Base-by-base conservation (phyloP, 139 green algal genomes). In the Eudorina sp. region DNA sequence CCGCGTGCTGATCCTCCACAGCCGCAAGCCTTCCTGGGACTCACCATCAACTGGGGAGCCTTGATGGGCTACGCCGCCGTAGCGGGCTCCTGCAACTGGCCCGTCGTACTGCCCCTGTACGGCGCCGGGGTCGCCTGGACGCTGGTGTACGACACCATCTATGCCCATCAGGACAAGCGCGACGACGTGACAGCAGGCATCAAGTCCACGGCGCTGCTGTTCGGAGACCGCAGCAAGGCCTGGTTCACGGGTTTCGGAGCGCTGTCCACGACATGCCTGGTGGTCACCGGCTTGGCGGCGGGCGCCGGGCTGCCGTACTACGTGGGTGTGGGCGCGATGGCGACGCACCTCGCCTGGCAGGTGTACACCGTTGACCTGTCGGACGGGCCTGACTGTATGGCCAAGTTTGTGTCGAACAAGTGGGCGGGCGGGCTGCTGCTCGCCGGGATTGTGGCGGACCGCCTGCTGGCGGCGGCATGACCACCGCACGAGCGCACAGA, bases 61-160 rank as follows among this genome's bases (percentile, higher is more conserved):
- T 91, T 99, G 3, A 89, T 99, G 85, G 98, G 98, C 21, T 99
- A 94, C 89, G 91, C 96, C 5, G 98, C 98, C 27, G 96, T 96
- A 13, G 78, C 86, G 3, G 97, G 97, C 51, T 66, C 40, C 31
- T 94, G 93, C 77, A 92, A 98, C 82, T 96, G 92, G 94, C 23
- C 62, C 0, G 93, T 96, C 9, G 94, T 98, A 38, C 72, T 97
- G 75, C 97, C 98, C 6, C 90, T 99, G 53, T 99, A 99, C 90
- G 85, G 80, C 8, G 90, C 90, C 0, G 95, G 95, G 9, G 90
- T 98, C 0, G 92, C 74, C 66, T 99, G 98, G 98, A 99, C 97
- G 14, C 91, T 99, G 3, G 93, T 98, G 13, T 99, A 99, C 80
- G 98, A 99, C 93, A 99, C 98, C 13, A 98, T 99, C 51, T 99